Evolutionary conservation across 2,329 filamentous ascomycete species (phyloP).

Genomic region (Macrophomina pseudophaseolina): DNA sequence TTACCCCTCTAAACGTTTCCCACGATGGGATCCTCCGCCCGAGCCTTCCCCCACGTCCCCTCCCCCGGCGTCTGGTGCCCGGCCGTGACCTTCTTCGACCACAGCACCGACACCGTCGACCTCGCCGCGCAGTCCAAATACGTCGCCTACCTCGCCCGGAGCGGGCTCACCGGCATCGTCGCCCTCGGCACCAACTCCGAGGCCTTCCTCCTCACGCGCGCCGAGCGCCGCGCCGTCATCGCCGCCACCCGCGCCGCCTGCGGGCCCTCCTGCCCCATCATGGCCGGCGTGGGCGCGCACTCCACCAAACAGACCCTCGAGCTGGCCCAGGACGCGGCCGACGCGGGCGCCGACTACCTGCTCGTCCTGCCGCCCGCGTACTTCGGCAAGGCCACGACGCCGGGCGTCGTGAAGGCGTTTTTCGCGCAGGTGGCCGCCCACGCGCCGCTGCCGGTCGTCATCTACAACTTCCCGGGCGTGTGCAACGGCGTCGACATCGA

Average conservation of each 20-base stretch:
- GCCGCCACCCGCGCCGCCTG: constrained; percentile 47
- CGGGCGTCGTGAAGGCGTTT: constrained; percentile 47
- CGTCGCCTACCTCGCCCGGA: constrained; percentile 50
- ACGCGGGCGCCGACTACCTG: constrained; percentile 48
- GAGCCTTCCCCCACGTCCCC: not conserved
- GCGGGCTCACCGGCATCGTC: constrained; percentile 51
- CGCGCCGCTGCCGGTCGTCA: constrained; percentile 66
- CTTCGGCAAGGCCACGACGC: constrained; percentile 42
- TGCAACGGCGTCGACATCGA: constrained; percentile 65
- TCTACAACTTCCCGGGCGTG: constrained; percentile 76
- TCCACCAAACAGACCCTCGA: constrained; percentile 51
- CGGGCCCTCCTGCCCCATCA: constrained; percentile 48
- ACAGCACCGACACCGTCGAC: constrained; percentile 41
- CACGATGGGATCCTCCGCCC: too few species aligned
- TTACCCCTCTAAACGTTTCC: too few species aligned
- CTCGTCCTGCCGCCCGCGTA: constrained; percentile 52
- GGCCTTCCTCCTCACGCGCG: constrained; percentile 51
- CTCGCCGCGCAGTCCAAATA: constrained; percentile 49
- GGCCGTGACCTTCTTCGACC: constrained; percentile 53
- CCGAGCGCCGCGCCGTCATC: constrained; percentile 48
- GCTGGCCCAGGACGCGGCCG: constrained; percentile 47
- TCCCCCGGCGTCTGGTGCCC: not conserved
- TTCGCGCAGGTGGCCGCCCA: constrained; percentile 60
- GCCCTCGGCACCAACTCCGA: constrained; percentile 56
- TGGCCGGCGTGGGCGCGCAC: constrained; percentile 51